phyloP scores from a whole-genome alignment of 23 red algal genomes.

The Cyanidiococcus yangmingshanensis region DNA sequence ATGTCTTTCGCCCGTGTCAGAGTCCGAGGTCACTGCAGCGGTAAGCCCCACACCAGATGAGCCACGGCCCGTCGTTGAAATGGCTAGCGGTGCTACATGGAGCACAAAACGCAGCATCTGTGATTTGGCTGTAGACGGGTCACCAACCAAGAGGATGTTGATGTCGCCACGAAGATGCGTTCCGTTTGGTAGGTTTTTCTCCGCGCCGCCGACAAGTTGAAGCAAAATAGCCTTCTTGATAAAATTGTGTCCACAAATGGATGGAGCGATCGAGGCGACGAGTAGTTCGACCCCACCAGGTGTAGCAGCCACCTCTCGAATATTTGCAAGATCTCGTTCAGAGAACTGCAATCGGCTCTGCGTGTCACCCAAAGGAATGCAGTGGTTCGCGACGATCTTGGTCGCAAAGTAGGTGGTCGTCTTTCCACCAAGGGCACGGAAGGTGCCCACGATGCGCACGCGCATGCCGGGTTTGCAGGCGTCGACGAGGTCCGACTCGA shows the following conservation, averaged over 20 bases:
- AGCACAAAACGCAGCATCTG: slow-evolving; percentile 89
- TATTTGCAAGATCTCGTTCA: slow-evolving; percentile 58
- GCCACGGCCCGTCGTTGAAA: slow-evolving; percentile 87
- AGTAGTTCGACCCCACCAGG: slow-evolving; percentile 48
- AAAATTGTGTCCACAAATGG: slow-evolving; percentile 77
- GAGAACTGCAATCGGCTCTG: slow-evolving; percentile 23
- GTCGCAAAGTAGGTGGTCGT: slow-evolving; percentile 57
- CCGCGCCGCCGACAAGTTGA: slow-evolving; percentile 63
- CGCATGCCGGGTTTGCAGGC: slow-evolving; percentile 93
- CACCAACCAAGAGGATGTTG: slow-evolving; percentile 89
- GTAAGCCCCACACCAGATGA: slow-evolving; percentile 95
- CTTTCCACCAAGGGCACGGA: slow-evolving; percentile 72
- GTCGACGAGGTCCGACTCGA: slow-evolving; percentile 88
- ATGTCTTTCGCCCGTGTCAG: slow-evolving; percentile 90
- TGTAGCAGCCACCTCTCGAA: slow-evolving; percentile 49
- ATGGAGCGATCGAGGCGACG: slow-evolving; percentile 72
- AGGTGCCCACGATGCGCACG: slow-evolving; percentile 64
- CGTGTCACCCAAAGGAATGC: slow-evolving; percentile 37
- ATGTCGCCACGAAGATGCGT: slow-evolving; percentile 97
- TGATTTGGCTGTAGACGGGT: slow-evolving; percentile 95
- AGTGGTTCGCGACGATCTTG: slow-evolving; percentile 69
- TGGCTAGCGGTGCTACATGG: slow-evolving; percentile 78
- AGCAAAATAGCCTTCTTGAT: slow-evolving; percentile 90
- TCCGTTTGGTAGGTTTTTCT: slow-evolving; percentile 76
- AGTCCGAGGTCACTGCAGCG: slow-evolving; percentile 81